phyloP scores from a whole-genome alignment of 139 green algal species.

The Micractinium sp. region DNA sequence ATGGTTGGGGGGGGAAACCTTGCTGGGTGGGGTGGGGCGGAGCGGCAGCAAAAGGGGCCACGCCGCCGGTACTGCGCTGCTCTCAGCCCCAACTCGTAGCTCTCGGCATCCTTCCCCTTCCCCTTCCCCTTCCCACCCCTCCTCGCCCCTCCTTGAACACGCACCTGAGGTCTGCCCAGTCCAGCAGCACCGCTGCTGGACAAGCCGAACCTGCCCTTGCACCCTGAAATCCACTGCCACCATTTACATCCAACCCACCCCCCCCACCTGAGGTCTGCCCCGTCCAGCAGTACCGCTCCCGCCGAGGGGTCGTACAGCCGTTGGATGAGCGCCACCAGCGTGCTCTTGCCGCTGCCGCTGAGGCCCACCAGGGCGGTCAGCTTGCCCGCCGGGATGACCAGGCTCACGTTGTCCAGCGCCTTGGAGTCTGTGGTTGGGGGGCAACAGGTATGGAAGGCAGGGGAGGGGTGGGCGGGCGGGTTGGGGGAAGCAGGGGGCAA shows the following conservation, averaged over 20 bases:
- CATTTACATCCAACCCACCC: not conserved
- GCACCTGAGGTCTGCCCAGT: too few relatives aligned
- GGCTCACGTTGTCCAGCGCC: slow-evolving; percentile 62
- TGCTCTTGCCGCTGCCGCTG: slow-evolving; percentile 75
- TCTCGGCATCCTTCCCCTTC: not conserved
- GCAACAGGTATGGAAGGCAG: too few relatives aligned
- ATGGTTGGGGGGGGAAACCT: too few relatives aligned
- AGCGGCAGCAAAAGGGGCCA: too few relatives aligned
- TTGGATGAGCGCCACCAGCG: slow-evolving; percentile 77
- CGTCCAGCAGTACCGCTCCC: slow-evolving; percentile 44
- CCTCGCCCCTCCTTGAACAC: too few relatives aligned
- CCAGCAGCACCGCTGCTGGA: too few relatives aligned
- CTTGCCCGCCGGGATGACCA: slow-evolving; percentile 68
- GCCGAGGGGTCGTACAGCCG: slow-evolving; percentile 77
- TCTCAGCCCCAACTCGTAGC: not conserved
- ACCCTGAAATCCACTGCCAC: too few relatives aligned
- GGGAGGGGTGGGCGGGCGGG: slow-evolving; percentile 3
- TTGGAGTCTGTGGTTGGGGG: slow-evolving; percentile 36
- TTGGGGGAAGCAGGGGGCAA: not conserved
- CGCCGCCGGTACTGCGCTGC: not conserved
- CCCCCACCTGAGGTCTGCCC: slow-evolving; percentile 1
- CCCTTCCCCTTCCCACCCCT: too few relatives aligned
- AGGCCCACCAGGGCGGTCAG: slow-evolving; percentile 79
- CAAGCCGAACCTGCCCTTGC: not conserved
- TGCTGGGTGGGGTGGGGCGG: too few relatives aligned